phyloP scores from a whole-genome alignment of 768 basidiomycete species.

The Termitomyces sp. region DNA sequence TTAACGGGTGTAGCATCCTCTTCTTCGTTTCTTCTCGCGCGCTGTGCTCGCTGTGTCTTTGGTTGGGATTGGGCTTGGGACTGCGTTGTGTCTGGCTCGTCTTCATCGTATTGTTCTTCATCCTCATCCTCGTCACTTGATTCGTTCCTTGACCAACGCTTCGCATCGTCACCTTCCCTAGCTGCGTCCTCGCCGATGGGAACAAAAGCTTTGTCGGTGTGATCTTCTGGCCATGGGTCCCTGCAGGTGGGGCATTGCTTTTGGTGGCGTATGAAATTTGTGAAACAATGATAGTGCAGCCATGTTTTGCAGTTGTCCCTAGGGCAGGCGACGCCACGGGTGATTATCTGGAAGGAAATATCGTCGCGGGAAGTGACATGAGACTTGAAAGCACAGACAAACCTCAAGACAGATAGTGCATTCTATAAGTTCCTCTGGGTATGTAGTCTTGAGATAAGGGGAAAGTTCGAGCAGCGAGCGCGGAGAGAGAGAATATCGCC shows the following conservation, averaged over 20 bases:
- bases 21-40: conserved; percentile 29
- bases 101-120: conserved; percentile 39
- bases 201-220: conserved; percentile 38
- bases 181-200: conserved; percentile 70
- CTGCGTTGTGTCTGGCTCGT: conserved; percentile 32
- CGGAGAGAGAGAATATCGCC: conserved; percentile 73
- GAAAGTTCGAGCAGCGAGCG: conserved; percentile 73
- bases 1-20: conserved; percentile 13
- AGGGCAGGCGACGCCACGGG: conserved; percentile 62
- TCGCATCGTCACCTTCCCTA: conserved; percentile 53
- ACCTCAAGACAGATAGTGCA: conserved; percentile 77
- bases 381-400: background rate
- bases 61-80: conserved; percentile 8
- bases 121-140: conserved; percentile 42
- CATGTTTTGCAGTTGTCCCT: conserved; percentile 58
- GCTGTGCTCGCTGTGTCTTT: conserved; percentile 26
- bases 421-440: conserved; percentile 64
- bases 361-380: background rate
- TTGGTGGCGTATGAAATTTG: conserved; percentile 40
- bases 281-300: conserved; percentile 66
- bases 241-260: conserved; percentile 54
- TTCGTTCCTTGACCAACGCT: conserved; percentile 26
- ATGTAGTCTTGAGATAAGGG: conserved; percentile 70
- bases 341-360: conserved; percentile 47
- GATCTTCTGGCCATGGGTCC: conserved; percentile 61